Percentiles rank a stretch among this genome's conserved stretches.
Conservation (phyloP, 129 eudicot genomes). For the Flaveria trinervia region DNA sequence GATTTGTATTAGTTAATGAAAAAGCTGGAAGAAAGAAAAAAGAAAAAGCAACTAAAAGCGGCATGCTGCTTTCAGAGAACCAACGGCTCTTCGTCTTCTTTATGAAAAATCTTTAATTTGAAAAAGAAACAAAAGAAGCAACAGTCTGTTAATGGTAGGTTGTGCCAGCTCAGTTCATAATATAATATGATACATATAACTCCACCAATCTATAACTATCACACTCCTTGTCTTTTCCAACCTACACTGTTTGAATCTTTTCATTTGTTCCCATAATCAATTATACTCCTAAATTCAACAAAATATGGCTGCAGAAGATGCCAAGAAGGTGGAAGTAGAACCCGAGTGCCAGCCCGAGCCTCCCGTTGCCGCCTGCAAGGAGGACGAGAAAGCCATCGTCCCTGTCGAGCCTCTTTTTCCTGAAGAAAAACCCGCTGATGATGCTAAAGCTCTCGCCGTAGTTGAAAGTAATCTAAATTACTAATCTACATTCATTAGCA, state of each 20-base stretch:
- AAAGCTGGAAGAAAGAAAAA: not conserved
- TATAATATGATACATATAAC: conserved; percentile 7
- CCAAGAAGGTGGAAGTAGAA: conserved; percentile 55
- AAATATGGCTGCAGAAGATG: conserved; percentile 64
- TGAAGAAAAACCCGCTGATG: conserved; percentile 56
- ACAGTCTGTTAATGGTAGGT: conserved; percentile 41
- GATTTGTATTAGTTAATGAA: not conserved
- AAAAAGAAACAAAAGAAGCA: conserved; percentile 27
- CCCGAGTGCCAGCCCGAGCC: conserved; percentile 47
- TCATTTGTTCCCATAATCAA: conserved; percentile 17
- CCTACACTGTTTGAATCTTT: conserved; percentile 25
- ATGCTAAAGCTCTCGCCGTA: conserved; percentile 61
- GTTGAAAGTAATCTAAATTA: conserved; percentile 51
- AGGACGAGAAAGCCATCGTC: conserved; percentile 66
- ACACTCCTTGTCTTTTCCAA: conserved; percentile 25
- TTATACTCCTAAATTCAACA: conserved; percentile 18
- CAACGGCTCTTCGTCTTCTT: conserved; percentile 36
- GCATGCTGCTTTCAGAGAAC: conserved; percentile 12
- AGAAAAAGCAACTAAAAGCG: conserved; percentile 29
- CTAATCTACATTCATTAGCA: not conserved
- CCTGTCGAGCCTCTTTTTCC: conserved; percentile 43
- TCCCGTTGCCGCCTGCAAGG: conserved; percentile 37
- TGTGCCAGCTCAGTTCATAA: conserved; percentile 33
- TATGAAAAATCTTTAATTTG: conserved; percentile 36
- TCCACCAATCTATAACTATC: conserved; percentile 32